phyloP scores from a whole-genome alignment of 495 filamentous ascomycete species.

The Aspergillus mulundensis region DNA sequence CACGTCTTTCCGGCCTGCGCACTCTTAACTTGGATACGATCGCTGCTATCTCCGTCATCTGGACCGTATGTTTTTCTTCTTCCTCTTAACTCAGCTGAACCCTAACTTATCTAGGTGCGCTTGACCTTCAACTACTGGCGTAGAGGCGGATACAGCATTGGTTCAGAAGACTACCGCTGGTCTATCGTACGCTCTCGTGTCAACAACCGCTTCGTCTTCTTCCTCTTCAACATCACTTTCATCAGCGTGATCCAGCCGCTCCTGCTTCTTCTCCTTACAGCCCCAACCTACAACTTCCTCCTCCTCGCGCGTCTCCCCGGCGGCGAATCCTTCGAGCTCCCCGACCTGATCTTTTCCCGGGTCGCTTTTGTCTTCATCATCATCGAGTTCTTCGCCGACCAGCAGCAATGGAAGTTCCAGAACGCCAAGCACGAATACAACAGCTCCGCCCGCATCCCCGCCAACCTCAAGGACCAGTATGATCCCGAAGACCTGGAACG shows the following conservation, averaged over 20 bases:
- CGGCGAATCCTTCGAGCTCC: conserved; percentile 40
- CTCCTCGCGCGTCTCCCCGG: conserved; percentile 44
- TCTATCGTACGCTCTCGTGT: conserved; percentile 48
- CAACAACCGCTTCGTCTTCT: conserved; percentile 57
- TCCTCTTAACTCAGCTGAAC: background rate
- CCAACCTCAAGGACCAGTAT: conserved; percentile 35
- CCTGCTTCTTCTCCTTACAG: conserved; percentile 60
- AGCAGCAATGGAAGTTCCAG: conserved; percentile 93
- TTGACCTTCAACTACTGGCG: conserved; percentile 97
- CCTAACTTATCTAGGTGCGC: conserved; percentile 47
- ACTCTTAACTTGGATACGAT: conserved; percentile 70
- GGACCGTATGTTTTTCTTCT: conserved; percentile 64
- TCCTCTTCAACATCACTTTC: conserved; percentile 82
- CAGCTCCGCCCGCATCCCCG: conserved; percentile 63
- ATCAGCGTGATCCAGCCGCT: conserved; percentile 83
- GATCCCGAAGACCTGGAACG: conserved; percentile 77
- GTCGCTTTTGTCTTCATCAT: conserved; percentile 65
- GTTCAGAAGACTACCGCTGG: conserved; percentile 95
- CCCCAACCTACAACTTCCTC: conserved; percentile 79
- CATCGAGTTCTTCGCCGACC: conserved; percentile 77
- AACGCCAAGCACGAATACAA: conserved; percentile 72
- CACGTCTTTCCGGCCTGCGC: conserved; percentile 68
- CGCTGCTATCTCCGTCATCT: conserved; percentile 64
- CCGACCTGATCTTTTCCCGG: conserved; percentile 67
- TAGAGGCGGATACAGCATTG: conserved; percentile 83